A percentile compares a stretch with the other conserved stretches of the same genome.
phyloP scores from a whole-genome alignment of 805 yeast species.

The Candida mattraensis region DNA sequence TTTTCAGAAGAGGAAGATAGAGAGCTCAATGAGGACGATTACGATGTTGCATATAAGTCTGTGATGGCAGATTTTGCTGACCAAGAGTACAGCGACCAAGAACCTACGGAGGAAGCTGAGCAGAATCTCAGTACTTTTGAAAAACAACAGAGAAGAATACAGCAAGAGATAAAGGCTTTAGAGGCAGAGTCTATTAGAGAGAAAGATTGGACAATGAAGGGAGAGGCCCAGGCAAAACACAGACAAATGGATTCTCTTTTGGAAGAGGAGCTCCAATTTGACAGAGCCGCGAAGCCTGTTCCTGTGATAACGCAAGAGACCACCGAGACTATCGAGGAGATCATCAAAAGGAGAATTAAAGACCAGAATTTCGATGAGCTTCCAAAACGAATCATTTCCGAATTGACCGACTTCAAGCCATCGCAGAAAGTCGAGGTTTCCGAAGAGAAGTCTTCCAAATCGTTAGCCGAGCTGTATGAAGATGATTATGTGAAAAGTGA shows the following conservation, averaged over 20 bases:
- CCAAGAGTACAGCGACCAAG: constrained; percentile 39
- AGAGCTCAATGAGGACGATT: constrained; percentile 59
- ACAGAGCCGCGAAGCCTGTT: constrained; percentile 91
- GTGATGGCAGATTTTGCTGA: constrained; percentile 66
- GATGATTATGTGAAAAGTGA: constrained; percentile 62
- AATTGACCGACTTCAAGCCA: constrained; percentile 60
- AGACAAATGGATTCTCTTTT: constrained; percentile 84
- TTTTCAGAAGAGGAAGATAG: constrained; percentile 36
- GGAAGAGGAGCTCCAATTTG: constrained; percentile 83
- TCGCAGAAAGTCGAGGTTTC: constrained; percentile 62
- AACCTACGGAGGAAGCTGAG: constrained; percentile 36
- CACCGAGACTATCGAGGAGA: constrained; percentile 83
- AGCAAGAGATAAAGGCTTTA: constrained; percentile 70
- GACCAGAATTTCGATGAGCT: constrained; percentile 81
- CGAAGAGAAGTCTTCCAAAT: constrained; percentile 81
- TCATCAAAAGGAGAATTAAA: constrained; percentile 79
- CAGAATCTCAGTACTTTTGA: constrained; percentile 70
- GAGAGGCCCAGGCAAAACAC: constrained; percentile 81
- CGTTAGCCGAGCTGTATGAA: constrained; percentile 89
- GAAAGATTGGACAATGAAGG: constrained; percentile 92
- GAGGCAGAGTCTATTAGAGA: constrained; percentile 89
- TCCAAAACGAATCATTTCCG: constrained; percentile 67
- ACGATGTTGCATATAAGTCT: constrained; percentile 56
- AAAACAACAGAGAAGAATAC: constrained; percentile 74
- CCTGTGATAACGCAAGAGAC: constrained; percentile 91